These are phyloP conservation scores for Quercus glauca DNA, from an alignment of 306 rosid species.

Conservation along the genomic window DNA sequence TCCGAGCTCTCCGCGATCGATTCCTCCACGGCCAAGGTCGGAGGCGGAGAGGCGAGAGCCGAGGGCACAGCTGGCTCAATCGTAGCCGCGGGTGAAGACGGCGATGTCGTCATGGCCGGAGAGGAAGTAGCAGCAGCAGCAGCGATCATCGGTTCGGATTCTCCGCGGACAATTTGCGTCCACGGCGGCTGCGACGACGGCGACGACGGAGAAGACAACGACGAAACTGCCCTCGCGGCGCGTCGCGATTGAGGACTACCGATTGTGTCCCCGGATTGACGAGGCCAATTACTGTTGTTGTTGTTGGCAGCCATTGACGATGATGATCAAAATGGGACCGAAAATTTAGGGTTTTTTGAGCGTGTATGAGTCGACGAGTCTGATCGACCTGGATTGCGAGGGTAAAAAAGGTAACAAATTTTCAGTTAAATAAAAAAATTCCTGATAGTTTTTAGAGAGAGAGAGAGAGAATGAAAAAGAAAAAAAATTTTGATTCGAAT, in stretches of 20 bases:
- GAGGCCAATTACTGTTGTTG: conserved; percentile 28
- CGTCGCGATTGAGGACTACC: conserved; percentile 46
- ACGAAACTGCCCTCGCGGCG: conserved; percentile 7
- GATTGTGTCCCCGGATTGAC: conserved; percentile 24
- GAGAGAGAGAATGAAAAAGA: neutral
- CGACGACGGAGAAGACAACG: conserved; percentile 39
- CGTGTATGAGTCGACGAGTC: conserved; percentile 33
- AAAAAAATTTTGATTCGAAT: neutral
- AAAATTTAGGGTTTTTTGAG: conserved; percentile 37
- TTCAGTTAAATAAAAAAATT: neutral
- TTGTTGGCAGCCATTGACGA: conserved; percentile 37
- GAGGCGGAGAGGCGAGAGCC: too few relatives aligned
- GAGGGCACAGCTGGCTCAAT: conserved; percentile 26
- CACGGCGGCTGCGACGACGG: conserved; percentile 37
- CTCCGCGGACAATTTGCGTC: conserved; percentile 59
- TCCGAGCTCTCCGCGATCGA: conserved; percentile 40
- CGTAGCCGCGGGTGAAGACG: conserved; percentile 15
- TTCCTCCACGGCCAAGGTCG: conserved; percentile 28
- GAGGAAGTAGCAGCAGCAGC: conserved; percentile 33
- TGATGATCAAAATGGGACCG: neutral
- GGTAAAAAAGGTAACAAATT: conserved; percentile 14
- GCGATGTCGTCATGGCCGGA: neutral
- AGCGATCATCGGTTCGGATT: conserved; percentile 41
- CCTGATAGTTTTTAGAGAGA: neutral
- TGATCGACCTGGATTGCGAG: conserved; percentile 40